Evolutionary conservation across 108 stramenopile species (phyloP).

Genomic region (Skeletonema grethae): DNA sequence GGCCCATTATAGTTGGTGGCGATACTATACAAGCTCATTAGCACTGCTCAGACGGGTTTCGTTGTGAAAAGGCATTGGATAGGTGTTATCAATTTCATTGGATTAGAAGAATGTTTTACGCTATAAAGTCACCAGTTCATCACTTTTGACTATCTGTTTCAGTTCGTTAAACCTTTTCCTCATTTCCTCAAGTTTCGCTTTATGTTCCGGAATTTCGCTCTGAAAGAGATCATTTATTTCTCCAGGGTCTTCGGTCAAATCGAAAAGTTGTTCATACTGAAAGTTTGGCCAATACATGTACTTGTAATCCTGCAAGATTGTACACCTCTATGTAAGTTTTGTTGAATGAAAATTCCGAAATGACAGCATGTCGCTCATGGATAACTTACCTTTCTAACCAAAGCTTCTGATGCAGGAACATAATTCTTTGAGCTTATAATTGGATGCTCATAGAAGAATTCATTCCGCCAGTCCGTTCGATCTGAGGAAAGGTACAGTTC

Average conservation of each 20-base stretch:
- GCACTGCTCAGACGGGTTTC: no score
- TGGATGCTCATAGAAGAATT: constrained; percentile 66
- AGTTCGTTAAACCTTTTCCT: constrained; percentile 31
- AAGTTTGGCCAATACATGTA: constrained; percentile 82
- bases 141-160: constrained; percentile 20
- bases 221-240: constrained; percentile 71
- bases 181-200: constrained; percentile 15
- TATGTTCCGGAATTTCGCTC: constrained; percentile 19
- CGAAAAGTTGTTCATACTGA: constrained; percentile 75
- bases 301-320: constrained; percentile 48
- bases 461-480: constrained; percentile 47
- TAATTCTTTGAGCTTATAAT: constrained; percentile 9
- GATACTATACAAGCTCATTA: no score
- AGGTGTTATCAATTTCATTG: no score
- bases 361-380: no score
- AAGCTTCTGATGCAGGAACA: constrained; percentile 45
- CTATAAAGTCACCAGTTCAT: constrained; percentile 25
- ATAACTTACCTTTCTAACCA: constrained; percentile 34
- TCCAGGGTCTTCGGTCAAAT: constrained; percentile 67
- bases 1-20: no score
- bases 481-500: constrained; percentile 54
- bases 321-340: not conserved
- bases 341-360: not conserved
- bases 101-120: no score
- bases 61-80: no score